Evolutionary conservation across 2,329 filamentous ascomycete species (phyloP).

Genomic region (Phoma herbarum): DNA sequence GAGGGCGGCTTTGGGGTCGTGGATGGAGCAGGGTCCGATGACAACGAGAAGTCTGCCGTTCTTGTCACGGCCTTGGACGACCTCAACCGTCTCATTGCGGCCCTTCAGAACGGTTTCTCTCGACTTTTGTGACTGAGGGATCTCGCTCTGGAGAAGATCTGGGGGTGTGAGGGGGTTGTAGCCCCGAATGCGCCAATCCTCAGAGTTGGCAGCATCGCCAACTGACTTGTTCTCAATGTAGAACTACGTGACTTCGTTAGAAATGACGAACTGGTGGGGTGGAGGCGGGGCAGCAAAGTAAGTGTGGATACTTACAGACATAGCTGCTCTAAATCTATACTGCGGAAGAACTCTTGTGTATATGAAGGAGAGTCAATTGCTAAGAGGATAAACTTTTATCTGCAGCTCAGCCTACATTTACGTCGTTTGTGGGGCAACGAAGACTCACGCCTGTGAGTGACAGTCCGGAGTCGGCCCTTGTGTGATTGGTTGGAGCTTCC

Average conservation of each 20-base stretch:
- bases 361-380: conserved; percentile 7
- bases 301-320: conserved; percentile 37
- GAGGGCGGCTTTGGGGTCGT: conserved; percentile 88
- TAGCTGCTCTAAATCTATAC: conserved; percentile 21
- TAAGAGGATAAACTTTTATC: conserved; percentile 15
- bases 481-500: conserved; percentile 35
- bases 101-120: conserved; percentile 66
- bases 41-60: conserved; percentile 75
- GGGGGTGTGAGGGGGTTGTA: conserved; percentile 94
- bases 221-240: conserved; percentile 60
- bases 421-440: conserved; percentile 28
- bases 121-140: conserved; percentile 65
- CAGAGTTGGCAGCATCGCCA: conserved; percentile 58
- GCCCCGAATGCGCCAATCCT: conserved; percentile 70
- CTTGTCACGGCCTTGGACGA: conserved; percentile 67
- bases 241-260: conserved; percentile 52
- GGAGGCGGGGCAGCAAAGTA: conserved; percentile 5
- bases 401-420: conserved; percentile 18
- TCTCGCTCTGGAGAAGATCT: conserved; percentile 94
- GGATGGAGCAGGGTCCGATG: conserved; percentile 95
- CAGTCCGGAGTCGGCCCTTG: conserved; percentile 33
- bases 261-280: conserved; percentile 22
- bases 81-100: conserved; percentile 67
- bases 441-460: conserved; percentile 40
- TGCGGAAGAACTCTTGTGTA: conserved; percentile 9